phyloP scores from a whole-genome alignment of 2,329 filamentous ascomycete genomes.

The Curvularia lunata region DNA sequence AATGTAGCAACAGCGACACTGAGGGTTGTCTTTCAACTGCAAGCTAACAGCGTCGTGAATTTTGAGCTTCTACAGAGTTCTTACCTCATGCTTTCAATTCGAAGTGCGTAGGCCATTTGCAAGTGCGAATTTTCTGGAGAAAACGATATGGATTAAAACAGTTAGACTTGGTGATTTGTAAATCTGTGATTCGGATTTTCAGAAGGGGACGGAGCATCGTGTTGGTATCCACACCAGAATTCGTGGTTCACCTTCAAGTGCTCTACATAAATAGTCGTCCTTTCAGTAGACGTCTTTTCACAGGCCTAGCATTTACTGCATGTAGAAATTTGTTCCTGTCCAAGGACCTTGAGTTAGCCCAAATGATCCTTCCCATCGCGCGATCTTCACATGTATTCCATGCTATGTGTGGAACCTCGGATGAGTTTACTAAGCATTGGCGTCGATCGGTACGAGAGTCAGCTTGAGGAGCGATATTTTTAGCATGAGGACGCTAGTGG shows the following conservation, averaged over 20 bases:
- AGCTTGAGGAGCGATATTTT: neutral
- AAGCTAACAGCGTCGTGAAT: neutral
- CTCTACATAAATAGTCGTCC: too few species aligned
- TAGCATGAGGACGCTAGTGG: neutral
- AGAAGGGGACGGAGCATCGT: too few species aligned
- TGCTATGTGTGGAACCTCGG: too few species aligned
- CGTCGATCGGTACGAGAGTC: neutral
- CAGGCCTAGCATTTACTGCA: too few species aligned
- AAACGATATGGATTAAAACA: neutral
- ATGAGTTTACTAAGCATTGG: neutral
- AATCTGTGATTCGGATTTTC: too few species aligned
- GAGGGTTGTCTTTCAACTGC: neutral
- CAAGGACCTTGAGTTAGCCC: neutral
- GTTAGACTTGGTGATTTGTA: too few species aligned
- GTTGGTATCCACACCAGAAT: too few species aligned
- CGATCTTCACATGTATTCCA: too few species aligned
- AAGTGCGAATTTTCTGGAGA: neutral
- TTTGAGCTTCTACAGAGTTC: neutral
- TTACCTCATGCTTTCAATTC: too few species aligned
- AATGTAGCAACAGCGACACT: neutral
- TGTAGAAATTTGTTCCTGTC: neutral
- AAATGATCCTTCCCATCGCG: neutral
- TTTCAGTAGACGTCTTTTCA: too few species aligned
- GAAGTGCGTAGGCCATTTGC: neutral
- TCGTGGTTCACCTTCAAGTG: too few species aligned